These are phyloP conservation scores for Fusarium torulosum DNA, from an alignment of 2,329 filamentous ascomycete genomes.

Conservation along the genomic window DNA sequence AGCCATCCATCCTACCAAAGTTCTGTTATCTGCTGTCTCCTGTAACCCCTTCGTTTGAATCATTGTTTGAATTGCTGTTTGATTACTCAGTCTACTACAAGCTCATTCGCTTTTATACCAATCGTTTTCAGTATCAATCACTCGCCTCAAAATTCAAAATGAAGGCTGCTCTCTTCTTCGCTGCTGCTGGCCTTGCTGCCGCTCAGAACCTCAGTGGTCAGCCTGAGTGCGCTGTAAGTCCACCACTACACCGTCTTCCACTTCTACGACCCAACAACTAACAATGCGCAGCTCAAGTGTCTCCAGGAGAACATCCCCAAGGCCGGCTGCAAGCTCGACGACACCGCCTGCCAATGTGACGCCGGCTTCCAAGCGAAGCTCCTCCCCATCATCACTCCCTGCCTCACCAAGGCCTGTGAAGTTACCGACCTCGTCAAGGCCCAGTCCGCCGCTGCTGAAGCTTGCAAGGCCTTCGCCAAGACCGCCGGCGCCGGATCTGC, in stretches of 20 bases:
- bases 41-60: slow-evolving; percentile 10
- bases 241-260: background rate
- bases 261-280: background rate
- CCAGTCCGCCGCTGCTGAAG: slow-evolving; percentile 49
- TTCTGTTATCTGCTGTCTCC: background rate
- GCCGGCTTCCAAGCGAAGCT: slow-evolving; percentile 51
- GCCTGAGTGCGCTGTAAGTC: slow-evolving; percentile 58
- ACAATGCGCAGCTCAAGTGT: slow-evolving; percentile 50
- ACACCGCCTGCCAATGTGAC: slow-evolving; percentile 57
- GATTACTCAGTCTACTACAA: background rate
- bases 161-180: slow-evolving; percentile 56
- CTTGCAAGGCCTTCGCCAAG: slow-evolving; percentile 48
- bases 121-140: slow-evolving; percentile 13
- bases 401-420: slow-evolving; percentile 54
- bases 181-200: slow-evolving; percentile 53
- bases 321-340: slow-evolving; percentile 54
- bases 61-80: slow-evolving; percentile 5
- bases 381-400: slow-evolving; percentile 47
- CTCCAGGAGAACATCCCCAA: slow-evolving; percentile 52
- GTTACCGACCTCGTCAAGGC: slow-evolving; percentile 50
- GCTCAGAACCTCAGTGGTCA: slow-evolving; percentile 55
- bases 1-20: background rate
- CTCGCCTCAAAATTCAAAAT: slow-evolving; percentile 50
- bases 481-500: slow-evolving; percentile 28
- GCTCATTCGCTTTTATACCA: slow-evolving; percentile 19